Evolutionary conservation across 208 protist genomes (phyloP).

Genomic region (Porcisia hertigi): DNA sequence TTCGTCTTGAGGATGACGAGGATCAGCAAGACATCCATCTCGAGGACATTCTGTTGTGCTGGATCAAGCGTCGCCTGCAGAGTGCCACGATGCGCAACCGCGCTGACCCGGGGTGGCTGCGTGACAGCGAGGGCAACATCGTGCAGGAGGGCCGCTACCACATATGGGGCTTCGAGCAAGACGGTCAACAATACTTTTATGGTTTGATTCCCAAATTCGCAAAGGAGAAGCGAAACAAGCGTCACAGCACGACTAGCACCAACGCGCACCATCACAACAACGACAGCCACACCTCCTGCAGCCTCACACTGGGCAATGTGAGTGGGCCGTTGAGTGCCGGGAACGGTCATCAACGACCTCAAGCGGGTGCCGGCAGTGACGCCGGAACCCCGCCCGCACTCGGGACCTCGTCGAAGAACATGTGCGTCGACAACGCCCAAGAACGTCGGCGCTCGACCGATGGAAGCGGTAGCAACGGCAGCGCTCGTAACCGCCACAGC

Average conservation of each 20-base stretch:
- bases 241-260: neutral
- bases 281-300: constrained; percentile 1
- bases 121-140: constrained; percentile 35
- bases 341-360: constrained; percentile 12
- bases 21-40: constrained; percentile 34
- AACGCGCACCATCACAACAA: constrained; percentile 16
- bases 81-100: constrained; percentile 36
- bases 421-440: constrained; percentile 7
- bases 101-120: constrained; percentile 51
- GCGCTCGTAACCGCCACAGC: neutral
- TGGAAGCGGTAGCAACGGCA: constrained; percentile 6
- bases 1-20: neutral
- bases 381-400: constrained; percentile 11
- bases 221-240: constrained; percentile 37
- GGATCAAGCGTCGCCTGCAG: constrained; percentile 55
- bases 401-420: constrained; percentile 11
- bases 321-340: neutral
- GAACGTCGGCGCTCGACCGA: constrained; percentile 2
- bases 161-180: constrained; percentile 66
- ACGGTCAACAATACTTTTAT: constrained; percentile 56
- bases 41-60: constrained; percentile 53
- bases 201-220: constrained; percentile 68
- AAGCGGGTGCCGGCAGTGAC: constrained; percentile 5
- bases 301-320: neutral
- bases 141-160: constrained; percentile 67